These are phyloP conservation scores for Vitis vinifera DNA, from an alignment of 164 flowering plant genomes.

Conservation along the genomic window ASM3070453v1 NC_081817.1:3746001-3746500, in stretches of 20 bases:
- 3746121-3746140: constrained; percentile 14
- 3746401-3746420: too few species aligned
- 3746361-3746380: not conserved
- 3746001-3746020: constrained; percentile 82
- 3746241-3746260: not conserved
- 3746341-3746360: too few species aligned
- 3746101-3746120: constrained; percentile 10
- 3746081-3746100: constrained; percentile 92
- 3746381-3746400: not conserved
- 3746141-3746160: constrained; percentile 3
- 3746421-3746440: too few species aligned
- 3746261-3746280: not conserved
- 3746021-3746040: constrained; percentile 80
- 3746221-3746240: not conserved
- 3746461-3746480: not conserved
- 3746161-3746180: not conserved
- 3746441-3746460: too few species aligned
- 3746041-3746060: constrained; percentile 66
- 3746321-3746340: not conserved
- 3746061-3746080: constrained; percentile 98
- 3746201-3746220: not conserved
- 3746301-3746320: not conserved
- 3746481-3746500: not conserved
- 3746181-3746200: not conserved
- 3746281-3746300: not conserved